Percentiles rank a stretch among this genome's conserved stretches.
phyloP scores from a whole-genome alignment of 2,329 filamentous ascomycete genomes.

The Trichoderma sp. region DNA sequence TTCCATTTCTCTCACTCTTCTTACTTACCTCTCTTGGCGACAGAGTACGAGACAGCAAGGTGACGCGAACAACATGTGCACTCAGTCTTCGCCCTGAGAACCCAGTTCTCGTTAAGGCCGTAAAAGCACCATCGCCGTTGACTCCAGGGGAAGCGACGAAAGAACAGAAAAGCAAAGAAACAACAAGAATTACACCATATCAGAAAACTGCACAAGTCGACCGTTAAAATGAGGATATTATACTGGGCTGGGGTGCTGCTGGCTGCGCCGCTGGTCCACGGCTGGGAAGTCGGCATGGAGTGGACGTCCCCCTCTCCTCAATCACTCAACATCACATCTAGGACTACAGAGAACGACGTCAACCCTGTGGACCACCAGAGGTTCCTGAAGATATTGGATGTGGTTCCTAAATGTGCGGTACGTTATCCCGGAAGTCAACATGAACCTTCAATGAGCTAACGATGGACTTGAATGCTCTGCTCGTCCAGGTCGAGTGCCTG shows the following conservation, averaged over 20 bases:
- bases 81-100: not conserved
- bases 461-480: not conserved
- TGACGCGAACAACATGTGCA: not conserved
- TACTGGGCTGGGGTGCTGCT: not conserved
- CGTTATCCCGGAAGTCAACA: not conserved
- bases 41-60: not conserved
- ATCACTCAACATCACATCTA: too few species aligned
- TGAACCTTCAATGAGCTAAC: not conserved
- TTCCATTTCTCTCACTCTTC: not conserved
- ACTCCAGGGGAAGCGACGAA: too few species aligned
- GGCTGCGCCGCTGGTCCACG: not conserved
- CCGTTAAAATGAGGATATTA: not conserved
- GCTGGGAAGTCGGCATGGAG: not conserved
- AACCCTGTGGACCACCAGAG: too few species aligned
- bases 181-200: not conserved
- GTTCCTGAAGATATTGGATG: not conserved
- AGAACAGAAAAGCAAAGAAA: too few species aligned
- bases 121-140: not conserved
- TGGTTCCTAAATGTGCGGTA: not conserved
- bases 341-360: too few species aligned
- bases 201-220: too few species aligned
- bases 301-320: not conserved
- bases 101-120: not conserved
- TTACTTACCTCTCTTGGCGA: too few species aligned
- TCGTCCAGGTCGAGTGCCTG: constrained; percentile 7